These are phyloP conservation scores for Ziziphus jujuba DNA, from an alignment of 306 rosid genomes.

Conservation along the genomic window DNA sequence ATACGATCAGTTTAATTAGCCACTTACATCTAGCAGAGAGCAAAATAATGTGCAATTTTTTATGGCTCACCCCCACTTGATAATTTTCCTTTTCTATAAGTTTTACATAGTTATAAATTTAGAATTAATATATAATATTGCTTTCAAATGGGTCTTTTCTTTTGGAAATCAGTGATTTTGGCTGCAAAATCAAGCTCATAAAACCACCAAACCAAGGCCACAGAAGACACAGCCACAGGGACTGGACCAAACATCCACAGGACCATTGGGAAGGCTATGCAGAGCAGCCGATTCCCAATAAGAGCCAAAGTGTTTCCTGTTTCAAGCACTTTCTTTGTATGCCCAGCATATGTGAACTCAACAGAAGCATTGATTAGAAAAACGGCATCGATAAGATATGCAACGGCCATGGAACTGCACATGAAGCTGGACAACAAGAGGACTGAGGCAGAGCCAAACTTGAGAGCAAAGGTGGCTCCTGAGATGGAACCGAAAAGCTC, in stretches of 20 bases:
- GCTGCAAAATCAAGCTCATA: slow-evolving; percentile 48
- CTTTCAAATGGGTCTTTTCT: no score
- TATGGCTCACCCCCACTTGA: no score
- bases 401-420: slow-evolving; percentile 67
- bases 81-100: no score
- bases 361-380: slow-evolving; percentile 39
- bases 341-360: slow-evolving; percentile 19
- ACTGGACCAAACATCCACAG: slow-evolving; percentile 75
- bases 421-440: slow-evolving; percentile 56
- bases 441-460: slow-evolving; percentile 56
- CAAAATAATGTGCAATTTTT: no score
- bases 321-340: slow-evolving; percentile 41
- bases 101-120: no score
- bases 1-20: no score
- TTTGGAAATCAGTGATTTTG: neutral
- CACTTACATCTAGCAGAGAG: no score
- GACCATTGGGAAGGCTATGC: slow-evolving; percentile 47
- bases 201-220: slow-evolving; percentile 51
- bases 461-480: slow-evolving; percentile 27
- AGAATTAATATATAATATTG: no score
- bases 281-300: slow-evolving; percentile 59
- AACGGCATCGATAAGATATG: slow-evolving; percentile 59
- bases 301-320: slow-evolving; percentile 56
- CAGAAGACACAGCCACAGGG: slow-evolving; percentile 42
- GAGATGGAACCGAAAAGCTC: slow-evolving; percentile 34